Conservation (phyloP, 192 early-diverging fungal genomes). For the Haplosporangium gracile region DNA sequence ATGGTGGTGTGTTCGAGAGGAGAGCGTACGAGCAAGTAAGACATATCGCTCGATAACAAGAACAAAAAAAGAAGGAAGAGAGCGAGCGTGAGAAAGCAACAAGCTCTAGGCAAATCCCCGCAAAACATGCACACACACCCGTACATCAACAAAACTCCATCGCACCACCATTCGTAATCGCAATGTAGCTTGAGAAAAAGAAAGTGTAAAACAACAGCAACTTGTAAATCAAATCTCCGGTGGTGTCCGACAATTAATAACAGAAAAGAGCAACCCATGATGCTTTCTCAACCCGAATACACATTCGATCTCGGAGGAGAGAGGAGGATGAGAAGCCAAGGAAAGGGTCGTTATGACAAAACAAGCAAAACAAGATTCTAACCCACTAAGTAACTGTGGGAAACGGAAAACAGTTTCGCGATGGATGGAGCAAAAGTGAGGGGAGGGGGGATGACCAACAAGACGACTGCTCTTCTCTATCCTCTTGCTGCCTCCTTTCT, state of each 20-base stretch:
- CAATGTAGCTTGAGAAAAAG: neutral
- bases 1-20: neutral
- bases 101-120: neutral
- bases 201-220: neutral
- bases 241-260: neutral
- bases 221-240: neutral
- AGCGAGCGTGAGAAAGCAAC: neutral
- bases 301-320: neutral
- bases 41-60: neutral
- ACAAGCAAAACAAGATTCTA: neutral
- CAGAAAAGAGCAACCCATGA: neutral
- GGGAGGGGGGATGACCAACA: neutral
- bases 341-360: neutral
- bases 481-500: neutral
- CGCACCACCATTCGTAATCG: neutral
- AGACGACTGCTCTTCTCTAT: neutral
- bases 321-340: neutral
- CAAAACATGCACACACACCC: neutral
- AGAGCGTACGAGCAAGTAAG: neutral
- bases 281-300: too few relatives aligned
- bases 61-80: neutral
- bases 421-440: neutral
- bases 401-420: neutral
- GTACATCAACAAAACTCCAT: neutral
- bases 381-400: constrained; percentile 4